Evolutionary conservation across 2,329 filamentous ascomycete species (phyloP), one percentile per base, ranked within the genome.

Genomic region (Trichoderma oligosporum): DNA sequence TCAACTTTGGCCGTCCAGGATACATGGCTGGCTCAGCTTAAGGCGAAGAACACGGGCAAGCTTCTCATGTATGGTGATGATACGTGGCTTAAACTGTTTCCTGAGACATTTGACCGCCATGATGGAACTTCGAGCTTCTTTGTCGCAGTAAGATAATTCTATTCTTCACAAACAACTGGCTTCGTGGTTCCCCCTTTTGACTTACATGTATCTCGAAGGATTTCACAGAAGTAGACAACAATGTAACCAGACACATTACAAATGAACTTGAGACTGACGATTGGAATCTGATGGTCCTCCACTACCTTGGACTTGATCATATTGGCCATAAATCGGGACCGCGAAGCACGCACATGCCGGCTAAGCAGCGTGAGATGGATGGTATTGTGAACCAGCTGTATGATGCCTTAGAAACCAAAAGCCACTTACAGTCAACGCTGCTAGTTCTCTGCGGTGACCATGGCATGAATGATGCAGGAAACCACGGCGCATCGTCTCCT

Each of bases 381-480:
- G 78, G 73, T 1, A 87, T 97, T 61, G 86, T 97, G 36, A 78
- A 79, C 60, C 75, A 83, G 57, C 87, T 99, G 24, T 97, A 90
- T 67, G 76, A 79, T 11, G 87, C 89, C 6, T 88, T 99, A 62
- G 81, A 88, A 66, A 79, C 79, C 4, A 75, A 88, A 56, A 69
- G 80, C 1, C 87, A 96, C 70, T 82, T 97, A 1, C 69, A 82
- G 29, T 88, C 88, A 4, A 91, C 93, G 0, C 75, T 99, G 2
- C 81, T 99, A 44, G 85, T 99, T 3, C 74, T 99, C 6, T 91
- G 87, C 57, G 94, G 94, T 56, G 95, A 99, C 66, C 94, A 99
- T 69, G 94, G 94, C n/a, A 99, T 99, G 94, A 99, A 97, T 65
- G 93, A 97, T 65, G 94, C 90, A 18, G 94, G 94, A 2, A 97